A percentile compares a stretch with the other conserved stretches of the same genome.
phyloP scores from a whole-genome alignment of 78 protist genomes.

The Protostelium mycophagum region DNA sequence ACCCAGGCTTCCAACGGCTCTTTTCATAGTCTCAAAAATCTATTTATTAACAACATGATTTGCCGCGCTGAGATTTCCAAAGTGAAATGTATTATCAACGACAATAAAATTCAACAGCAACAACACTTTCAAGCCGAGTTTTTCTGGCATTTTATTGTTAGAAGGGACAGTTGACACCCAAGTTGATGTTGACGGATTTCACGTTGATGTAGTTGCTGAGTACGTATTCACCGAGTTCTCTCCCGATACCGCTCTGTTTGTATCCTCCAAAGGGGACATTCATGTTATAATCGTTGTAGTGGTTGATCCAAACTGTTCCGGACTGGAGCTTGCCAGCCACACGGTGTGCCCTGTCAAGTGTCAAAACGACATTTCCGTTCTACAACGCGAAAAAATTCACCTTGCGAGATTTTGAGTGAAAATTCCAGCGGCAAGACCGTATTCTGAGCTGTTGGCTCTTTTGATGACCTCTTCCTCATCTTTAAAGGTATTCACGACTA shows the following conservation, averaged over 20 bases:
- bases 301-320: neutral
- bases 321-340: neutral
- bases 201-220: neutral
- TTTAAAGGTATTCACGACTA: slow-evolving; percentile 34
- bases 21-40: too few relatives aligned
- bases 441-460: slow-evolving; percentile 60
- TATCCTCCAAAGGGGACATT: neutral
- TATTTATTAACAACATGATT: too few relatives aligned
- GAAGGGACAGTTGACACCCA: too few relatives aligned
- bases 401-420: slow-evolving; percentile 40
- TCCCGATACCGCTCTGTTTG: neutral
- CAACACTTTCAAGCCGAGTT: too few relatives aligned
- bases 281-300: neutral
- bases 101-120: too few relatives aligned
- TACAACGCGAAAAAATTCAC: neutral
- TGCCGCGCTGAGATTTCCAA: too few relatives aligned
- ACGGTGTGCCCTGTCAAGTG: neutral
- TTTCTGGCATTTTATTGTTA: too few relatives aligned
- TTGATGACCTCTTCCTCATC: slow-evolving; percentile 60
- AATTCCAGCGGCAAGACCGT: slow-evolving; percentile 76
- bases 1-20: too few relatives aligned
- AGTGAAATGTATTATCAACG: too few relatives aligned
- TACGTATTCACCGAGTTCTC: neutral
- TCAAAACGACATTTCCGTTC: too few relatives aligned
- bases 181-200: neutral